Conservation (phyloP, 1,284 basidiomycete genomes). For the Sporisorium exsertum region DNA sequence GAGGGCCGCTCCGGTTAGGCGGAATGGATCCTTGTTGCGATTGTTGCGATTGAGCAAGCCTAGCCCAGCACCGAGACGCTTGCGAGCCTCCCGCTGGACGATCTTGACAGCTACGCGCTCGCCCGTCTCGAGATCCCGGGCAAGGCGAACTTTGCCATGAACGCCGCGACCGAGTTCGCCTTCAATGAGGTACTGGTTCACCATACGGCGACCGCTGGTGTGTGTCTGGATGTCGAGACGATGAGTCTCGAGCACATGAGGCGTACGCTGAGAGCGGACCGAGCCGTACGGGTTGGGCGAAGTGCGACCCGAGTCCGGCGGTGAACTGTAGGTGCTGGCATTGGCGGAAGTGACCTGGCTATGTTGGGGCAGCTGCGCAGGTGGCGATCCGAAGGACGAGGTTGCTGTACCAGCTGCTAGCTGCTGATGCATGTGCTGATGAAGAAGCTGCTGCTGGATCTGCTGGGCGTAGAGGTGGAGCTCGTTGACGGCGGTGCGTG, state of each 20-base stretch:
- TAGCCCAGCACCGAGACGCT: slow-evolving; percentile 55
- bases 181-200: slow-evolving; percentile 68
- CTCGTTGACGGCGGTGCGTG: slow-evolving; percentile 29
- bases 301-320: slow-evolving; percentile 42
- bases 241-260: slow-evolving; percentile 60
- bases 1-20: slow-evolving; percentile 4
- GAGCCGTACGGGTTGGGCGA: slow-evolving; percentile 34
- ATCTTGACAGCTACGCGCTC: slow-evolving; percentile 68
- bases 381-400: background rate
- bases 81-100: slow-evolving; percentile 63
- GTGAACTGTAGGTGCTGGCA: slow-evolving; percentile 34
- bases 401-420: slow-evolving; percentile 4
- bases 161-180: slow-evolving; percentile 66
- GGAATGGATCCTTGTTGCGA: slow-evolving; percentile 30
- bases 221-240: slow-evolving; percentile 64
- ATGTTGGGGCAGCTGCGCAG: slow-evolving; percentile 3
- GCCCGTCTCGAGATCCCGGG: slow-evolving; percentile 61
- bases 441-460: slow-evolving; percentile 45
- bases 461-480: slow-evolving; percentile 45
- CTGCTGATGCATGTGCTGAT: slow-evolving; percentile 42
- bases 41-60: slow-evolving; percentile 31
- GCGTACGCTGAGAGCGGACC: slow-evolving; percentile 22
- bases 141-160: slow-evolving; percentile 66
- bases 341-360: slow-evolving; percentile 23
- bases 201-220: slow-evolving; percentile 65